phyloP scores from a whole-genome alignment of 352 stramenopile species.

The Detonula confervacea region DNA sequence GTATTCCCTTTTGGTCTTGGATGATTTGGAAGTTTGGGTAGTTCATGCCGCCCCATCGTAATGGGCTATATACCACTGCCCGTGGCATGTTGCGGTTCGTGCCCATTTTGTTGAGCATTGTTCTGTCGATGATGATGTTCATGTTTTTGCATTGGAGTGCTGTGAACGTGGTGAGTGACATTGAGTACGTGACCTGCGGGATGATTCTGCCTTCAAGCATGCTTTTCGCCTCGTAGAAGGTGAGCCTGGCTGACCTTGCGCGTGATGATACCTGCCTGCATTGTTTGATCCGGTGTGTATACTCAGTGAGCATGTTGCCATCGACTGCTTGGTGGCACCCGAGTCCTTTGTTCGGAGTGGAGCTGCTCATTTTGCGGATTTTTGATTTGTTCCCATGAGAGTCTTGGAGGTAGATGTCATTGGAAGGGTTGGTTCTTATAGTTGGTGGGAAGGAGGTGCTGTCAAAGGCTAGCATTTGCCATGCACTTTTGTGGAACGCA shows the following conservation, averaged over 20 bases:
- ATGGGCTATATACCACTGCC: not conserved
- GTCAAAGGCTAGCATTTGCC: not conserved
- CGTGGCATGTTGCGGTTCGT: not conserved
- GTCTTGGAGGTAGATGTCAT: not conserved
- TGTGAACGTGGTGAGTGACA: constrained; percentile 7
- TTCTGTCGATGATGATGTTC: constrained; percentile 4
- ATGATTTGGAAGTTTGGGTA: constrained; percentile 13
- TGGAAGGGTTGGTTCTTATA: not conserved
- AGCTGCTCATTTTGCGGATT: not conserved
- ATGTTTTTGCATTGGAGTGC: not conserved
- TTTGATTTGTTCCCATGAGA: not conserved
- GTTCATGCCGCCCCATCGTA: not conserved
- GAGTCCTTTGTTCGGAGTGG: constrained; percentile 9
- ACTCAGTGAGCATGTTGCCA: not conserved
- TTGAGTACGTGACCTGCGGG: not conserved
- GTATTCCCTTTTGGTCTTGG: constrained; percentile 22
- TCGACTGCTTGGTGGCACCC: not conserved
- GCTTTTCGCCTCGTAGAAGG: not conserved
- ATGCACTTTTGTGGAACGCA: constrained; percentile 3
- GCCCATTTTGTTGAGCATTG: constrained; percentile 9
- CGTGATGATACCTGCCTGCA: not conserved
- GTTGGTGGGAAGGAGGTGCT: not conserved
- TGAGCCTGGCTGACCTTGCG: not conserved
- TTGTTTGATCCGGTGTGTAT: not conserved
- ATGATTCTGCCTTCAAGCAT: not conserved